Evolutionary conservation across 176 grass and related monocot genomes (phyloP), one percentile per base, ranked within the genome.

Genomic region (Paspalum vaginatum): DNA sequence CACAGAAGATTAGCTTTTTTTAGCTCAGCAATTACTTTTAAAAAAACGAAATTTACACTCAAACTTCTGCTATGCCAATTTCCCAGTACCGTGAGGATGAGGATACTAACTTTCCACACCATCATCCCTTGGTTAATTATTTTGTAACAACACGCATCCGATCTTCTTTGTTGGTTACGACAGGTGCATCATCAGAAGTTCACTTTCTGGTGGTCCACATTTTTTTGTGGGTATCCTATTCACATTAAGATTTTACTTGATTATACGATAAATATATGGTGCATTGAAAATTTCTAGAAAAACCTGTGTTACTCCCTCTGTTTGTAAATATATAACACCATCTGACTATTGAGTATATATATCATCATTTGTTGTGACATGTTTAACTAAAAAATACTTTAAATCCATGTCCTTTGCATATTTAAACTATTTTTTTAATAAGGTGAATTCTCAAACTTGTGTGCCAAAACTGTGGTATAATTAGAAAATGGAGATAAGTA

Each of bases 181-280:
- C 7, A 21, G 27, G 40, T 37, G 22, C 44, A 62, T 82, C 52
- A 44, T 38, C 2, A 44, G 5, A 15, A 79, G 3, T 9, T 21
- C 20, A 32, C 37, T 59, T 58, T 68, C 42, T 50, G 38, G 14
- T 43, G 27, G 81, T 50, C 43, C 61, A 52, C 49, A 80, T 80
- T 80, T 62, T 62, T 75, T 20, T 32, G 15, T 55, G 41, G 50
- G 55, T 67, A 50, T 67, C 14, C 42, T 17, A 61, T 60, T 44
- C 32, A 48, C 26, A 27, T 67, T 43, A 61, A 38, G 7, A 60
- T 70, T 70, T 55, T 55, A 85, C 47, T 5, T 10, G 57, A 11
- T 21, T 12, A 21, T 32, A 59, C 42, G 22, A 72, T 26, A 41
- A 0, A 20, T 32, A 32, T 32, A 32, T 32, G 3, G 18, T 25